A percentile compares a stretch with the other conserved stretches of the same genome.
phyloP scores from a whole-genome alignment of 1,284 basidiomycete species.

The Violaceomyces palustris region DNA sequence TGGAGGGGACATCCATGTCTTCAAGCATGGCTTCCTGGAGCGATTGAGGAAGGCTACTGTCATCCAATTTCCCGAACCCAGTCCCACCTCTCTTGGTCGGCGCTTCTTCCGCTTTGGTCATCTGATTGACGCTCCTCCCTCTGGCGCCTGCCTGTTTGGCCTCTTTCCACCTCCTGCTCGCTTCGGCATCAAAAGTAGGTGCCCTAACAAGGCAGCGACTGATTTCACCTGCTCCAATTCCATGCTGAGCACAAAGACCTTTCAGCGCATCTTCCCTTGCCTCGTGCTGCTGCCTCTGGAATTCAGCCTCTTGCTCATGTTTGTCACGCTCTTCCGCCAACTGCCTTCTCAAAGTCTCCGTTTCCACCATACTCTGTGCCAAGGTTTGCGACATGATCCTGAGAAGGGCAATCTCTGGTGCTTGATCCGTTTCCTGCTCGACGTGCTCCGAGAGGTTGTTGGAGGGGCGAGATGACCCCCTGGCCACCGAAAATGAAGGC shows the following conservation, averaged over 20 bases:
- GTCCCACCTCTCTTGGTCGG: background rate
- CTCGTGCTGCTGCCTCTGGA: conserved; percentile 22
- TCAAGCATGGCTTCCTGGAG: conserved; percentile 48
- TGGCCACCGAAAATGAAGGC: no score
- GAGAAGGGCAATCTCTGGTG: no score
- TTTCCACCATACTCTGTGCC: no score
- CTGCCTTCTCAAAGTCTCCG: no score
- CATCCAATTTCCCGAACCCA: background rate
- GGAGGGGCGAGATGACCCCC: no score
- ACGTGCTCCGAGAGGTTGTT: no score
- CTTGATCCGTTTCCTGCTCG: no score
- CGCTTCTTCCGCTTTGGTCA: background rate
- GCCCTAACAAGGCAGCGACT: conserved; percentile 27
- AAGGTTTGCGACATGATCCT: no score
- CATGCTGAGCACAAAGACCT: conserved; percentile 25
- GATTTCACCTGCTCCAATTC: conserved; percentile 35
- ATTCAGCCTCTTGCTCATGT: no score
- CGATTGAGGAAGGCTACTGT: conserved; percentile 24
- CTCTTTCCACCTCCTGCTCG: conserved; percentile 5
- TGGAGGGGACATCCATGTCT: conserved; percentile 24
- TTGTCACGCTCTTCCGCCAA: no score
- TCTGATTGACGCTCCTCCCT: background rate
- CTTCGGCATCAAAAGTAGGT: conserved; percentile 25
- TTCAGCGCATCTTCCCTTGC: conserved; percentile 26
- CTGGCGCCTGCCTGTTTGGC: background rate